These are phyloP conservation scores for Murraya paniculata DNA, from an alignment of 345 rosid genomes.

Conservation along the genomic window DNA sequence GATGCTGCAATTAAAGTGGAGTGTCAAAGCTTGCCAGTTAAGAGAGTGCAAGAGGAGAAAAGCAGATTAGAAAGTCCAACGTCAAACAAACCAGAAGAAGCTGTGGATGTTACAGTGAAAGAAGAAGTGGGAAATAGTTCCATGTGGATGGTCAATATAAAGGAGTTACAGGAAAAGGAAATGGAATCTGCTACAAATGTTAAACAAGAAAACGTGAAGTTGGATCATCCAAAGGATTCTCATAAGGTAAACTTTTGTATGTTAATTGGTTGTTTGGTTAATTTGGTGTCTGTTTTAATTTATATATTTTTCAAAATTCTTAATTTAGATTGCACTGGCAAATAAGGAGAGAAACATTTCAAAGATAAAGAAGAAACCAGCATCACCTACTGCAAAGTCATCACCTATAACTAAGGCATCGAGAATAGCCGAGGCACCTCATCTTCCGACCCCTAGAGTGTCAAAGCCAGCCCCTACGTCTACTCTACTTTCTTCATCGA, in stretches of 20 bases:
- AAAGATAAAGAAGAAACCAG: constrained; percentile 32
- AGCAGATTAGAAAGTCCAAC: constrained; percentile 12
- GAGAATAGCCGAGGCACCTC: constrained; percentile 38
- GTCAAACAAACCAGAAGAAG: constrained; percentile 32
- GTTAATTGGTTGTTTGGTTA: neutral
- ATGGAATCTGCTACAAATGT: constrained; percentile 18
- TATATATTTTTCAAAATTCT: neutral
- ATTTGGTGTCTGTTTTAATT: no score
- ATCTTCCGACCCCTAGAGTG: constrained; percentile 44
- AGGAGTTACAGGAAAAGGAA: constrained; percentile 36
- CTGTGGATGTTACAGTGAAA: constrained; percentile 20
- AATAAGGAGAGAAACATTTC: constrained; percentile 29
- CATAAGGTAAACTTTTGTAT: constrained; percentile 48
- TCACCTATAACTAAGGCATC: neutral
- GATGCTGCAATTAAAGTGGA: constrained; percentile 32
- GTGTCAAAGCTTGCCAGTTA: constrained; percentile 38
- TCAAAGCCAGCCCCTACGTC: constrained; percentile 46
- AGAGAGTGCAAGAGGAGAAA: constrained; percentile 35
- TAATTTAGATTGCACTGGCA: constrained; percentile 38
- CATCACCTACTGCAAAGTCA: constrained; percentile 17
- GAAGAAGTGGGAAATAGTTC: constrained; percentile 21
- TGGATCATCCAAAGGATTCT: constrained; percentile 37
- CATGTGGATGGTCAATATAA: constrained; percentile 14
- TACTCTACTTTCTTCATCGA: constrained; percentile 32
- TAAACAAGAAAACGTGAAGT: constrained; percentile 29